Evolutionary conservation across 164 flowering plant genomes (phyloP).

Genomic region (Berberis vulgaris): DNA sequence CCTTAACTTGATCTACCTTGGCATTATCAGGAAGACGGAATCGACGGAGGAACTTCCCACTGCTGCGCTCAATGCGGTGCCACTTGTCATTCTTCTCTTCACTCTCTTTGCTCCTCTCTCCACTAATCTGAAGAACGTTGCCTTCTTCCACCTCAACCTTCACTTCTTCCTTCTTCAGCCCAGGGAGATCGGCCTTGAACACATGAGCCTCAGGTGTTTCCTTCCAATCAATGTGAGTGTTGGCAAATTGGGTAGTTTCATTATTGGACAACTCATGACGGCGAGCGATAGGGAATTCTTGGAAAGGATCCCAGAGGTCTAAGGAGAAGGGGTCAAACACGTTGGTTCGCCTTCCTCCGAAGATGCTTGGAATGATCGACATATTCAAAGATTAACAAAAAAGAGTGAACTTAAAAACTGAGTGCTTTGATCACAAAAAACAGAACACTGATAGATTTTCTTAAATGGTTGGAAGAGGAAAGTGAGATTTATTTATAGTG

Average conservation of each 20-base stretch:
- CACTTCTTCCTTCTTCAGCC: background rate
- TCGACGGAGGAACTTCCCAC: background rate
- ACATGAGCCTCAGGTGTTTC: background rate
- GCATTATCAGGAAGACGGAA: background rate
- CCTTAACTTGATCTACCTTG: background rate
- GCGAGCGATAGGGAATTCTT: background rate
- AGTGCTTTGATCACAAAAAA: too few relatives aligned
- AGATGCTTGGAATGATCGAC: background rate
- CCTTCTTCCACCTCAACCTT: background rate
- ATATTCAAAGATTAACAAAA: too few relatives aligned
- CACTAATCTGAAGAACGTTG: background rate
- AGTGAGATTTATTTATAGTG: too few relatives aligned
- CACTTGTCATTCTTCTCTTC: background rate
- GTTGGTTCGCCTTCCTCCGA: background rate
- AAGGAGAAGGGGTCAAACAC: background rate
- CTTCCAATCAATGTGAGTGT: background rate
- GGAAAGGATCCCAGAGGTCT: too few relatives aligned
- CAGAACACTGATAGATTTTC: too few relatives aligned
- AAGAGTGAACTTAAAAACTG: too few relatives aligned
- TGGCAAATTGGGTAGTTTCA: background rate
- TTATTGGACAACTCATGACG: background rate
- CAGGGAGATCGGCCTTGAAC: background rate
- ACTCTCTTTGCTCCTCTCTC: background rate
- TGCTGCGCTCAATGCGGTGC: background rate
- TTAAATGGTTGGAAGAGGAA: too few relatives aligned